Percentiles rank a stretch among this genome's conserved stretches.
phyloP scores from a whole-genome alignment of 345 rosid species.

The Balakata baccata region DNA sequence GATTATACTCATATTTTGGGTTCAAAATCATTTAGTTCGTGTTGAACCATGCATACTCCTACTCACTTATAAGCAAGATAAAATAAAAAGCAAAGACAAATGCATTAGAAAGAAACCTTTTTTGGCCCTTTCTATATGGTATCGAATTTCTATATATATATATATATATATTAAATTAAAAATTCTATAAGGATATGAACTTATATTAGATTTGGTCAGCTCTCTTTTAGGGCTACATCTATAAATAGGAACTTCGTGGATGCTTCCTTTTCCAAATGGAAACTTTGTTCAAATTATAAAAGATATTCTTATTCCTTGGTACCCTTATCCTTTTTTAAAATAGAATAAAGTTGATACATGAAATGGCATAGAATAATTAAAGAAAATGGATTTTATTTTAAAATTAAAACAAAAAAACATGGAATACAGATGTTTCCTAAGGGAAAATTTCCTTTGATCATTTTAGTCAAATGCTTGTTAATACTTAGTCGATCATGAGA shows the following conservation, averaged over 20 bases:
- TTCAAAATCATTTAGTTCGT: too few species aligned
- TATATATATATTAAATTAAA: neutral
- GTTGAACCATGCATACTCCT: too few species aligned
- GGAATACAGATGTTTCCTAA: constrained; percentile 41
- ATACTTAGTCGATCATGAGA: neutral
- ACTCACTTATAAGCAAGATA: neutral
- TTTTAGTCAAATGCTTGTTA: neutral
- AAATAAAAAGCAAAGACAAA: constrained; percentile 1
- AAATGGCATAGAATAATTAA: constrained; percentile 3
- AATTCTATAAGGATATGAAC: neutral
- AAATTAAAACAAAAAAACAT: constrained; percentile 24
- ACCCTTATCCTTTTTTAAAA: constrained; percentile 15
- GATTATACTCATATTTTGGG: too few species aligned
- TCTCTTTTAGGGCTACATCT: constrained; percentile 1
- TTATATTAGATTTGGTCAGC: constrained; percentile 13
- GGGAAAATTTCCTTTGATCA: constrained; percentile 2
- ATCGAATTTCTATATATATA: neutral
- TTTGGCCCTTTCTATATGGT: constrained; percentile 9
- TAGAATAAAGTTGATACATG: constrained; percentile 18
- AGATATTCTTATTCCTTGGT: constrained; percentile 49
- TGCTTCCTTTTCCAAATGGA: constrained; percentile 26
- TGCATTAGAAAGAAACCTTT: constrained; percentile 19
- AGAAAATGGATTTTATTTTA: neutral
- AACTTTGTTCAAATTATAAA: constrained; percentile 16
- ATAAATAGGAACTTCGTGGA: neutral